Conservation (phyloP, 192 early-diverging fungal genomes). For the Backusella mclennaniae region DNA sequence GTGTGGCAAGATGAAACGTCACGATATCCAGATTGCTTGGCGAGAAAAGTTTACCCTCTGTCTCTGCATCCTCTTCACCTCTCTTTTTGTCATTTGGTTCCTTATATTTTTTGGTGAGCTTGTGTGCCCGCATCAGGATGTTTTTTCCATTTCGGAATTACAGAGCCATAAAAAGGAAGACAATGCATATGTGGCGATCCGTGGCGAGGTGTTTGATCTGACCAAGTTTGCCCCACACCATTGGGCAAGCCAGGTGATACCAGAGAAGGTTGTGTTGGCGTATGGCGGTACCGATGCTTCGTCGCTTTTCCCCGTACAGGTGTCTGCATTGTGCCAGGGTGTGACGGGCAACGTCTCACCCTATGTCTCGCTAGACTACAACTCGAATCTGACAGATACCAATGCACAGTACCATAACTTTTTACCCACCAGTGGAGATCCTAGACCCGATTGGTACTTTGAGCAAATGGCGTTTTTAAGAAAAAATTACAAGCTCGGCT, state of each 20-base stretch:
- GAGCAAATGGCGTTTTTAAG: conserved; percentile 59
- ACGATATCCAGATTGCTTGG: conserved; percentile 89
- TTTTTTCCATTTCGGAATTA: conserved; percentile 65
- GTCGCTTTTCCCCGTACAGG: conserved; percentile 69
- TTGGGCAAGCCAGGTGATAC: conserved; percentile 52
- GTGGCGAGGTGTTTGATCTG: conserved; percentile 83
- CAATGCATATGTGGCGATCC: conserved; percentile 64
- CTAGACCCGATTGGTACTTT: conserved; percentile 68
- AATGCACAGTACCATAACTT: conserved; percentile 70
- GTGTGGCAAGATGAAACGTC: conserved; percentile 78
- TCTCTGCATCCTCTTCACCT: conserved; percentile 77
- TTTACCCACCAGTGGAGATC: conserved; percentile 58
- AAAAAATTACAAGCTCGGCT: conserved; percentile 62
- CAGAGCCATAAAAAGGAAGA: conserved; percentile 35
- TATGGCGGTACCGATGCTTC: conserved; percentile 63
- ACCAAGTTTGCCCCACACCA: conserved; percentile 58
- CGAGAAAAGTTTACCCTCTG: conserved; percentile 95
- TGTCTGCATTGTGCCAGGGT: conserved; percentile 57
- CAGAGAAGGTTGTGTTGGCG: conserved; percentile 47
- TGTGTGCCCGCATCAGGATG: conserved; percentile 71
- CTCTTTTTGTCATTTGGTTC: conserved; percentile 78
- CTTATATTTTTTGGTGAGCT: conserved; percentile 71
- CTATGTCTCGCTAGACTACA: conserved; percentile 45
- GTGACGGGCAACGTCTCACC: conserved; percentile 38
- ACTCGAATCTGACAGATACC: conserved; percentile 43